Evolutionary conservation across 805 yeast genomes (phyloP), one percentile per base, ranked within the genome.

Genomic region (Saccharomycopsis synnaedendra): DNA sequence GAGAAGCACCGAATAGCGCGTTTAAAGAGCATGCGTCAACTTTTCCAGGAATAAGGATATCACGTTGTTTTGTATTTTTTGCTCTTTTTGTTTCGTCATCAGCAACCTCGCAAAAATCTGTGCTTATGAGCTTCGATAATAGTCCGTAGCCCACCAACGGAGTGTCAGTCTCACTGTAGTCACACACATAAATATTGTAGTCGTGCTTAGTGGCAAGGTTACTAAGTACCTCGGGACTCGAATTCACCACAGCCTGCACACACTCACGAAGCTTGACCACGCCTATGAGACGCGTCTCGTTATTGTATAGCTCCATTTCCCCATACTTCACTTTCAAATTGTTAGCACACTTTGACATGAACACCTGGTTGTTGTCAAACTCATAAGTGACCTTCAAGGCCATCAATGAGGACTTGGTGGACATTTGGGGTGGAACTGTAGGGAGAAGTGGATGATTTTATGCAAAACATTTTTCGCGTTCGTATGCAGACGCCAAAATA

Each of bases 61-160:
- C 50, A 42, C 46, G 46, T 6, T 34, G 31, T 10, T 39, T 32
- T 30, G 39, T 39, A 32, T 10, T 36, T 28, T 30, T 45, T 34
- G 36, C 29, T 6, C 29, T 35, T 9, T 37, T 27, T 6, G 31
- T 32, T 27, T 19, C 5, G 28, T 45, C 35, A 10, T 48, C 41
- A 10, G 36, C 32, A 30, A n/a, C 9, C n/a, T 42, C 51, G 27
- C 32, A 36, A 32, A 42, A 51, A 11, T 49, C 52, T 27, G 37
- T 43, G 5, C 44, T 52, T 8, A 52, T 43, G n/a, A 52, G 36
- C 5, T 52, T 46, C 5, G 51, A 40, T 5, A 52, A 39, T 8
- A 45, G 33, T 5, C 54, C 54, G 40, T 50, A 45, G 27, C 53
- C 48, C 3, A 52, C 55, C 44, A 52, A 47, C 7, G 55, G 55